Evolutionary conservation across 306 rosid genomes (phyloP).

Genomic region (Vigna angularis): DNA sequence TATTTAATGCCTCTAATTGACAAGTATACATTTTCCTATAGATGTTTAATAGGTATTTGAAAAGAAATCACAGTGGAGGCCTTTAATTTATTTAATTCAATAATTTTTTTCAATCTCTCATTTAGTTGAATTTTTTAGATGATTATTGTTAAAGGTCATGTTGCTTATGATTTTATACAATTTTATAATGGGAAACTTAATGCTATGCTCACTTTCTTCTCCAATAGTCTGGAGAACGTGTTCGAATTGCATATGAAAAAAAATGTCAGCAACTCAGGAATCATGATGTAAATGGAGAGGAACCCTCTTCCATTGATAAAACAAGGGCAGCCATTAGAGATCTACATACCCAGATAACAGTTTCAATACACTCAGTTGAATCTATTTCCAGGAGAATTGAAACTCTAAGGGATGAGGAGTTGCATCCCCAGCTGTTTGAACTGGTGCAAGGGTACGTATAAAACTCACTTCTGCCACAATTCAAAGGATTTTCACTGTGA

Average conservation of each 20-base stretch:
- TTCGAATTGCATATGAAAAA: slow-evolving; percentile 85
- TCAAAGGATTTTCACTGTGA: slow-evolving; percentile 18
- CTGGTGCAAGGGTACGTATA: slow-evolving; percentile 72
- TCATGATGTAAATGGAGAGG: slow-evolving; percentile 80
- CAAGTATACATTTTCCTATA: slow-evolving; percentile 5
- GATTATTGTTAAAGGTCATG: slow-evolving; percentile 25
- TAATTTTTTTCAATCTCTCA: slow-evolving; percentile 16
- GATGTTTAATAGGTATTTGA: not conserved
- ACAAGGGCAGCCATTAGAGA: slow-evolving; percentile 79
- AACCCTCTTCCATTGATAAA: slow-evolving; percentile 69
- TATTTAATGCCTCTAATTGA: slow-evolving; percentile 21
- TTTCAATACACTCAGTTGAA: slow-evolving; percentile 93
- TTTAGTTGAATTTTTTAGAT: slow-evolving; percentile 25
- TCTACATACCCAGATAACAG: slow-evolving; percentile 81
- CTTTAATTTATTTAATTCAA: slow-evolving; percentile 1
- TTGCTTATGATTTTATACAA: slow-evolving; percentile 39
- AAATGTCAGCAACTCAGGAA: slow-evolving; percentile 71
- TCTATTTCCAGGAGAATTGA: slow-evolving; percentile 84
- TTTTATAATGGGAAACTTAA: slow-evolving; percentile 43
- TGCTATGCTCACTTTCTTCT: slow-evolving; percentile 37
- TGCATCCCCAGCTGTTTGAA: slow-evolving; percentile 89
- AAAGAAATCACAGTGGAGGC: not conserved
- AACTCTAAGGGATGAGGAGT: slow-evolving; percentile 84
- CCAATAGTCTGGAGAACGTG: slow-evolving; percentile 82
- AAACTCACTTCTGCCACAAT: slow-evolving; percentile 27